Base-by-base conservation (phyloP, 495 filamentous ascomycete genomes). In the Penicillium herquei region DNA sequence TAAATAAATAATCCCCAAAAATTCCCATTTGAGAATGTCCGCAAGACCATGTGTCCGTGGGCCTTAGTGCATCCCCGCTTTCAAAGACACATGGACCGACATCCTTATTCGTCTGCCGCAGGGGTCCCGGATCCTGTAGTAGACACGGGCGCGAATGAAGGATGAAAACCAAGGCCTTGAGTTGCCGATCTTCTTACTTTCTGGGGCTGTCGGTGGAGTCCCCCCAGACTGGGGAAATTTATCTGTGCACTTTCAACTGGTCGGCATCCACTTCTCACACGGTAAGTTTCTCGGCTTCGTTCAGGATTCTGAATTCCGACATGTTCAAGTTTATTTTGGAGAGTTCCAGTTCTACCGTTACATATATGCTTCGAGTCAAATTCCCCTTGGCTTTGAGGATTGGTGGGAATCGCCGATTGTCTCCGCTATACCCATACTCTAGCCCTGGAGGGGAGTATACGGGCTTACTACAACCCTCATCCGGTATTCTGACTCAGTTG, bases 141-240 rank as follows among this genome's bases (percentile, higher is more conserved):
- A 34, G 48, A 12, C 12, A 7, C 48, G 35, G 30, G 30, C 33
- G 16, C 48, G 48, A 51, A 51, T 51, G 48, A 40, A 18, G 14
- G 48, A 16, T 34, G 7, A n/a, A 18, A 21, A 40, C 48, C 48
- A 51, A 21, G 48, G 48, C 7, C 34, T 13, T 37, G 12, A 37
- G 21, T 26, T 37, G 34, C 34, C 34, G 34, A 37, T 37, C 34
- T 37, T 37, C 9, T 37, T 13, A 13, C 12, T 9, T 37, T 37
- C 30, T 39, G 14, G 34, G 34, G 34, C 12, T 6, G 7, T 37
- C 12, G 12, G 34, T 37, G 34, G 34, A 13, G 34, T 10, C 34
- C 12, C 34, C 34, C 34, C 34, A 37, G 34, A 37, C 34, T 13
- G 9, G 34, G 34, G 34, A 13, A 37, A 37, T 10, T 37, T 37